phyloP scores from a whole-genome alignment of 2,329 filamentous ascomycete species.

The Ophiostoma angusticollis region DNA sequence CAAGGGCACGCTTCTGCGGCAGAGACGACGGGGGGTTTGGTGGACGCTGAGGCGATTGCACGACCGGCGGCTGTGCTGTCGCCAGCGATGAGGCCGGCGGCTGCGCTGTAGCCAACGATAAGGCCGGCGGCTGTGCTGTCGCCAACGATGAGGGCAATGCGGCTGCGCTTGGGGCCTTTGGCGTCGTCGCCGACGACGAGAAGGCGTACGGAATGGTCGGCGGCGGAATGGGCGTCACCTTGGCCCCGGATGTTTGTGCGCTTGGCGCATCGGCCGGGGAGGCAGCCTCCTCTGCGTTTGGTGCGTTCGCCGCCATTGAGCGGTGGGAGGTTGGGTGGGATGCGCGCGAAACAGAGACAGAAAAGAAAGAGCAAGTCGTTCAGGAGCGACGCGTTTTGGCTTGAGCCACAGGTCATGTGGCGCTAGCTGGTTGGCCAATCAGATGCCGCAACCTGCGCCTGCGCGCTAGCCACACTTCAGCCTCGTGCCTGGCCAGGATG shows the following conservation, averaged over 20 bases:
- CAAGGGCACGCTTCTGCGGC: constrained; percentile 50
- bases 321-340: too few species aligned
- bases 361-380: too few species aligned
- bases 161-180: constrained; percentile 17
- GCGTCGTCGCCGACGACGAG: constrained; percentile 12
- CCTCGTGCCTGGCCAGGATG: constrained; percentile 9
- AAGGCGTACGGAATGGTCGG: constrained; percentile 10
- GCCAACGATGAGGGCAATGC: not conserved
- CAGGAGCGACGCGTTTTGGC: too few species aligned
- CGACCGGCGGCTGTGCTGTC: constrained; percentile 17
- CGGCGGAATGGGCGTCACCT: constrained; percentile 14
- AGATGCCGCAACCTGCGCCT: not conserved
- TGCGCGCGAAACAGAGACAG: too few species aligned
- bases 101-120: not conserved
- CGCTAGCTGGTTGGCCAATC: constrained; percentile 8
- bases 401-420: constrained; percentile 5
- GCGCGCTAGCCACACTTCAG: constrained; percentile 13
- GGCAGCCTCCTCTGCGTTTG: constrained; percentile 3
- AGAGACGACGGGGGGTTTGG: constrained; percentile 22
- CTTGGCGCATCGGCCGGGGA: constrained; percentile 1
- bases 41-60: not conserved
- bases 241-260: constrained; percentile 5
- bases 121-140: not conserved
- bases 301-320: too few species aligned
- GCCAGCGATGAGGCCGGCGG: constrained; percentile 17